These are phyloP conservation scores for Nannochloropsis gaditana DNA, from an alignment of 108 stramenopile species.

Conservation along the genomic window DNA sequence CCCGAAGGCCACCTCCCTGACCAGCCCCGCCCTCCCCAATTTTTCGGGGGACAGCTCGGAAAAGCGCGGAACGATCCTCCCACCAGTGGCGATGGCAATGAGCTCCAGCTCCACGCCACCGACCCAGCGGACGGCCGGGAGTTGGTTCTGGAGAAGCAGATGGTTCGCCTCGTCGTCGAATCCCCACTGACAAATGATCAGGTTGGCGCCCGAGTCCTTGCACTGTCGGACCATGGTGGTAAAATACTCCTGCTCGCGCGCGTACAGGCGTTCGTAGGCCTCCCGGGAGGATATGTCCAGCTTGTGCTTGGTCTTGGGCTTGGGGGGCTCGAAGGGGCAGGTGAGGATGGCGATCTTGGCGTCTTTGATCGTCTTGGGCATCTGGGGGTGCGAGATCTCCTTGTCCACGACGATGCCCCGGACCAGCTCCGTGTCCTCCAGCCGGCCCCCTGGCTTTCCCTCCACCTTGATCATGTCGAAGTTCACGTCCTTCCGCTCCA, in stretches of 20 bases:
- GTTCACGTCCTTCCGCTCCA: constrained; percentile 94
- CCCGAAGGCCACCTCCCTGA: constrained; percentile 89
- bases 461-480: constrained; percentile 99
- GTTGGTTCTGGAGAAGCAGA: constrained; percentile 71
- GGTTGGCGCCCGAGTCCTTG: constrained; percentile 92
- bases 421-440: constrained; percentile 94
- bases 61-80: constrained; percentile 95
- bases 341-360: constrained; percentile 93
- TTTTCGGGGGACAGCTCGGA: constrained; percentile 84
- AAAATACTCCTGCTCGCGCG: constrained; percentile 95
- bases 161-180: constrained; percentile 99
- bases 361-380: constrained; percentile 79
- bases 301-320: constrained; percentile 99
- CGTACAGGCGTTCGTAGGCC: constrained; percentile 85
- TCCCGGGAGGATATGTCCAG: constrained; percentile 91
- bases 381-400: constrained; percentile 97
- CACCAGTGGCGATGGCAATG: constrained; percentile 98
- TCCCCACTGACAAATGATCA: constrained; percentile 92
- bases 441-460: constrained; percentile 94
- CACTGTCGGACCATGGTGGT: constrained; percentile 91
- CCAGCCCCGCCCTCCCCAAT: constrained; percentile 82
- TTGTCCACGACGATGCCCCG: constrained; percentile 95
- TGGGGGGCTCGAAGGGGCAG: constrained; percentile 98
- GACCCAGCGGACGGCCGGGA: constrained; percentile 69
- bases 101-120: constrained; percentile 99